phyloP scores from a whole-genome alignment of 768 basidiomycete species.

The Psilocybe subaeruginosa region DNA sequence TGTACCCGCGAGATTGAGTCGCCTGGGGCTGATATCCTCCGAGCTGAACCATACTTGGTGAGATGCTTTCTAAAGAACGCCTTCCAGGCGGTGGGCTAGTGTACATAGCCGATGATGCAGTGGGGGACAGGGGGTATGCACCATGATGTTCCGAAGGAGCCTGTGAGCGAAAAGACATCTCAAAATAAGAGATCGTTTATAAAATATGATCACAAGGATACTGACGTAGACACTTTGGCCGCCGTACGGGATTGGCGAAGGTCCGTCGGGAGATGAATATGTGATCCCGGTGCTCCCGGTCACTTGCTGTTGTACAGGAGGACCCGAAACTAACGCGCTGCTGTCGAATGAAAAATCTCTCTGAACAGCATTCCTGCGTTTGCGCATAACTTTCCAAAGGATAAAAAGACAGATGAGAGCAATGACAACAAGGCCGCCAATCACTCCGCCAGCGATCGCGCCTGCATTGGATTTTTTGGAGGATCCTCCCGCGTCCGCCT shows the following conservation, averaged over 20 bases:
- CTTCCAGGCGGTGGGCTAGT: slow-evolving; percentile 28
- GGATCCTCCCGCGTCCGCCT: slow-evolving; percentile 7
- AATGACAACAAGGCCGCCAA: slow-evolving; percentile 52
- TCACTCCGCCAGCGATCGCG: slow-evolving; percentile 64
- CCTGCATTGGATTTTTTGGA: slow-evolving; percentile 41
- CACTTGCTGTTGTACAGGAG: slow-evolving; percentile 11
- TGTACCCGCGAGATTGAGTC: slow-evolving; percentile 13
- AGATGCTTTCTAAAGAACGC: slow-evolving; percentile 33
- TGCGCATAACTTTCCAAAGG: slow-evolving; percentile 42
- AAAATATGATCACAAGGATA: slow-evolving; percentile 1
- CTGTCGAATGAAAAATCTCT: slow-evolving; percentile 26
- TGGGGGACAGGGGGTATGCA: slow-evolving; percentile 24
- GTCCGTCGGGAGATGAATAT: slow-evolving; percentile 8
- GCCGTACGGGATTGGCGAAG: slow-evolving; percentile 14
- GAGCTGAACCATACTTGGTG: slow-evolving; percentile 20
- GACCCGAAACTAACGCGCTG: slow-evolving; percentile 25
- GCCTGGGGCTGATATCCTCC: slow-evolving; percentile 15
- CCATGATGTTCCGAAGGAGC: not conserved
- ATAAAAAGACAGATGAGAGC: slow-evolving; percentile 37
- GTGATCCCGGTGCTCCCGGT: slow-evolving; percentile 8
- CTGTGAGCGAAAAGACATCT: not conserved
- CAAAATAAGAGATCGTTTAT: not conserved
- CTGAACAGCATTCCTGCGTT: slow-evolving; percentile 22
- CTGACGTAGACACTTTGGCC: slow-evolving; percentile 17
- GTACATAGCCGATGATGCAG: slow-evolving; percentile 32